phyloP scores from a whole-genome alignment of 2,329 filamentous ascomycete genomes.

The Xylaria multiplex region DNA sequence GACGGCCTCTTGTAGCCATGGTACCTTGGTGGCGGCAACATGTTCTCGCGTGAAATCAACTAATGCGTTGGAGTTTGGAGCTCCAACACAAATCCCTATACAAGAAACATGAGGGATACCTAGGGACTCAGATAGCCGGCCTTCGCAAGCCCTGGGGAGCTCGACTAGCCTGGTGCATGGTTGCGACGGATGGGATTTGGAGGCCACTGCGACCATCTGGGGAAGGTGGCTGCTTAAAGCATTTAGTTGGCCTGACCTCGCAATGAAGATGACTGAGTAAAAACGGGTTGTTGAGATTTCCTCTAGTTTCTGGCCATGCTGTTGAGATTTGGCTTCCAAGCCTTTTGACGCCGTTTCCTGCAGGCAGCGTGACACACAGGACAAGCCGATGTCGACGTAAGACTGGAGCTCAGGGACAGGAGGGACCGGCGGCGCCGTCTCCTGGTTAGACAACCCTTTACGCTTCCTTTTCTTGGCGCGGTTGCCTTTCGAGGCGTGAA shows the following conservation, averaged over 20 bases:
- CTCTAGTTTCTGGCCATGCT: constrained; percentile 9
- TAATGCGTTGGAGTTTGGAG: constrained; percentile 66
- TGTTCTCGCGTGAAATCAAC: constrained; percentile 64
- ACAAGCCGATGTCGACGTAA: constrained; percentile 72
- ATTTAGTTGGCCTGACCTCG: constrained; percentile 65
- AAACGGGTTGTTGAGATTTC: constrained; percentile 24
- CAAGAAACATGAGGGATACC: constrained; percentile 73
- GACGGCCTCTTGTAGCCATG: constrained; percentile 65
- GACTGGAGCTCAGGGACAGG: constrained; percentile 63
- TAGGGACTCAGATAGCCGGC: constrained; percentile 65
- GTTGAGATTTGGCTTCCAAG: background rate
- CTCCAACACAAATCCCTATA: constrained; percentile 66
- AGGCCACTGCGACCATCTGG: constrained; percentile 63
- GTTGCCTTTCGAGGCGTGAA: constrained; percentile 69
- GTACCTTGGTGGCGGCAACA: constrained; percentile 62
- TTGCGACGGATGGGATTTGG: constrained; percentile 52
- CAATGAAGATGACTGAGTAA: constrained; percentile 67
- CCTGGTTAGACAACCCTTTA: constrained; percentile 44
- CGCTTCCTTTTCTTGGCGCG: constrained; percentile 64
- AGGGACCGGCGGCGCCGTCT: constrained; percentile 40
- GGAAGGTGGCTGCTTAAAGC: constrained; percentile 70
- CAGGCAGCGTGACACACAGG: constrained; percentile 69
- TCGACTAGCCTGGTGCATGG: constrained; percentile 67
- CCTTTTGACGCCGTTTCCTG: constrained; percentile 53
- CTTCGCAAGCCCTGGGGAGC: constrained; percentile 68